phyloP scores from a whole-genome alignment of 768 basidiomycete genomes.

The Mycena filopes region DNA sequence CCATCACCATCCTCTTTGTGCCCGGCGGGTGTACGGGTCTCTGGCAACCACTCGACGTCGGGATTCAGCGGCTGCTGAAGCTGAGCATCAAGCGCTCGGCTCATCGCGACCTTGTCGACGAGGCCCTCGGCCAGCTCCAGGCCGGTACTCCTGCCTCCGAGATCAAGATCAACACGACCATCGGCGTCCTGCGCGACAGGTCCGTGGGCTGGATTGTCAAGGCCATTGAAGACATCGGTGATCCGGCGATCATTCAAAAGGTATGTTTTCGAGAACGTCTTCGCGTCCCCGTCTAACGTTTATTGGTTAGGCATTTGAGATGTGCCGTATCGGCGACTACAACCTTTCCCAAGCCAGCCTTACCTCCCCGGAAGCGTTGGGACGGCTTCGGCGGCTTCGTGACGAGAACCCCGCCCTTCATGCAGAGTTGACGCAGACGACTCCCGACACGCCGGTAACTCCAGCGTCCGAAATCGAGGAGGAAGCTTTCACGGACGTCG shows the following conservation, averaged over 20 bases:
- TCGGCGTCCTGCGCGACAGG: constrained; percentile 13
- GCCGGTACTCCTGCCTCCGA: background rate
- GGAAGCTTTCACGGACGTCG: background rate
- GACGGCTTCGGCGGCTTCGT: constrained; percentile 4
- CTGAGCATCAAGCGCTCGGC: constrained; percentile 33
- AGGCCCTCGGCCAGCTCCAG: constrained; percentile 37
- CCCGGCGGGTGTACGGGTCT: constrained; percentile 40
- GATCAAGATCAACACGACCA: constrained; percentile 18
- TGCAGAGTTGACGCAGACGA: background rate
- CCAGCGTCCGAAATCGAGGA: background rate
- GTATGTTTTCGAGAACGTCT: background rate
- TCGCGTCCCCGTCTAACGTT: background rate
- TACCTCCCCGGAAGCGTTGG: constrained; percentile 5
- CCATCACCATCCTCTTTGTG: constrained; percentile 36
- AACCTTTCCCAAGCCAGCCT: constrained; percentile 14
- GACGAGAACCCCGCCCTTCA: background rate
- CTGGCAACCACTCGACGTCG: constrained; percentile 37
- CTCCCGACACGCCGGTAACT: background rate
- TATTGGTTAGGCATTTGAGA: constrained; percentile 9
- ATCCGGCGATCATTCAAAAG: constrained; percentile 1
- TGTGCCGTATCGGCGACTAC: constrained; percentile 4
- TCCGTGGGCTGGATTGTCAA: constrained; percentile 25
- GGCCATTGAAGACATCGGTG: constrained; percentile 9
- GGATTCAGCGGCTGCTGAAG: constrained; percentile 38
- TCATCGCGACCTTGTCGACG: constrained; percentile 23